Conservation (phyloP, 140 eudicot species). For the Anethum foeniculum region DNA sequence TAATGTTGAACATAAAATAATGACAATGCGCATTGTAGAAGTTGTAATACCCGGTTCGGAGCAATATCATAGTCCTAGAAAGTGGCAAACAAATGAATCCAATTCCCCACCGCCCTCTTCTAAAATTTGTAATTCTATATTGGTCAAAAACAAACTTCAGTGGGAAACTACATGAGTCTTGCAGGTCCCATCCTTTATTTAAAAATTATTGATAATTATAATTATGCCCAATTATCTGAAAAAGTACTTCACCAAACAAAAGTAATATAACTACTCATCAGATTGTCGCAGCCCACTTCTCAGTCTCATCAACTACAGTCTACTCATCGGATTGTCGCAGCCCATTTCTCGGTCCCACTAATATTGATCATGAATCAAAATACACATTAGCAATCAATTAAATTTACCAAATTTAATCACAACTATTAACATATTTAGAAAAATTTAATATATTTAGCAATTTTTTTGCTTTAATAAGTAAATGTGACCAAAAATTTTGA, state of each 20-base stretch:
- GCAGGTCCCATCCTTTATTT: not conserved
- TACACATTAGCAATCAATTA: no score
- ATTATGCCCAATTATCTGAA: not conserved
- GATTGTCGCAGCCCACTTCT: not conserved
- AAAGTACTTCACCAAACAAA: not conserved
- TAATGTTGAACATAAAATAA: no score
- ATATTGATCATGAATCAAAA: no score
- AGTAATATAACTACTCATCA: not conserved
- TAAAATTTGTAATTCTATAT: not conserved
- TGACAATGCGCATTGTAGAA: not conserved
- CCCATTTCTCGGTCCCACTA: no score
- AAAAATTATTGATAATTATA: not conserved
- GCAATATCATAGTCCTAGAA: not conserved
- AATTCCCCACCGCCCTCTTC: not conserved
- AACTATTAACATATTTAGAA: no score
- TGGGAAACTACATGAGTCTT: not conserved
- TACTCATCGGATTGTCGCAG: no score
- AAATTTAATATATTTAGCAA: no score
- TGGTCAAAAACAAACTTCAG: slow-evolving; percentile 1
- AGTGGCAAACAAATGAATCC: slow-evolving; percentile 5
- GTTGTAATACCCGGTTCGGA: not conserved
- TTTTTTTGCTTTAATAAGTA: no score
- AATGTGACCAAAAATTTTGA: no score
- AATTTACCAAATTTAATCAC: no score
- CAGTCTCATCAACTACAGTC: not conserved